These are phyloP conservation scores for Vaccinium corymbosum DNA, from an alignment of 148 eudicot species.

Conservation along the genomic window DNA sequence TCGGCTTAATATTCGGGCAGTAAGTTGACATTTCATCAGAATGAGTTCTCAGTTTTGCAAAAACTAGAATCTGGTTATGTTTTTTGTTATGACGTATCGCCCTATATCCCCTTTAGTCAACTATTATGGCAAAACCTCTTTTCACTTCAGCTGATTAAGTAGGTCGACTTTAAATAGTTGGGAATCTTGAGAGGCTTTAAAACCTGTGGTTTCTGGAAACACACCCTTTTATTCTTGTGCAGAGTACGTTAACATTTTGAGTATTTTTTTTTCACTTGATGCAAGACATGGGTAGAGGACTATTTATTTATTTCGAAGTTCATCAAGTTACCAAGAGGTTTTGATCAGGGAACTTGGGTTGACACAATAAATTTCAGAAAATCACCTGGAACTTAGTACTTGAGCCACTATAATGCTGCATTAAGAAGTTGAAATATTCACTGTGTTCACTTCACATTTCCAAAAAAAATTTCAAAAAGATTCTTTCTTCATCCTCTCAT, in stretches of 20 bases:
- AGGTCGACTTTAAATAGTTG: background rate
- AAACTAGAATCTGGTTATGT: background rate
- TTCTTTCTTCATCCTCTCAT: too few species aligned
- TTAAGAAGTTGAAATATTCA: background rate
- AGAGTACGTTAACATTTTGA: background rate
- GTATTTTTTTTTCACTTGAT: background rate
- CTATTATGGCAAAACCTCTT: background rate
- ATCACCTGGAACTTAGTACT: background rate
- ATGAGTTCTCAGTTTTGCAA: background rate
- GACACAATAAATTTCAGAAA: background rate
- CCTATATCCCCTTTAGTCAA: background rate
- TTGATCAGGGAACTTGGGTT: slow-evolving; percentile 10
- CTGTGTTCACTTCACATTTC: too few species aligned
- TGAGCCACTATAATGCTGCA: background rate
- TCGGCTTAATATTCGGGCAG: slow-evolving; percentile 88
- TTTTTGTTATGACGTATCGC: background rate
- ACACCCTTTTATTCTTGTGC: background rate
- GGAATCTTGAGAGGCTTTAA: background rate
- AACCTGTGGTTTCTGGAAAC: slow-evolving; percentile 10
- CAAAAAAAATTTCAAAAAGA: too few species aligned
- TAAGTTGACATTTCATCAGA: slow-evolving; percentile 37
- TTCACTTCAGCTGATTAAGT: background rate
- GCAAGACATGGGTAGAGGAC: background rate
- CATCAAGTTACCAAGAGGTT: background rate
- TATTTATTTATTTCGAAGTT: background rate